Evolutionary conservation across 2,329 filamentous ascomycete genomes (phyloP).

Genomic region (Xenosphaeropsis pyriputrescens): DNA sequence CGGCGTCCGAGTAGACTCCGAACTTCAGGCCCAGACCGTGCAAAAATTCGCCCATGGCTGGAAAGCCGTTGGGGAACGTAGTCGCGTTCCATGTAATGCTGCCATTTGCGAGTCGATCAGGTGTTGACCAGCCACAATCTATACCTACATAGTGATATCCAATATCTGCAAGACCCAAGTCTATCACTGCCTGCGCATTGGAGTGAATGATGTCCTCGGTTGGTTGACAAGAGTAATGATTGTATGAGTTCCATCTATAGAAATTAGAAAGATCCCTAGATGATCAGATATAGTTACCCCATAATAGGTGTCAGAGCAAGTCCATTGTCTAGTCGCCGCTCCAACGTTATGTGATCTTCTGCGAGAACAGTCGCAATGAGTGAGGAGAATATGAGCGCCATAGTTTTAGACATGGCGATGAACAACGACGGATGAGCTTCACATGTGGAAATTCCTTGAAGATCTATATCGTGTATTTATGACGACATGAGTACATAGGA

Average conservation of each 20-base stretch:
- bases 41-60: slow-evolving; percentile 22
- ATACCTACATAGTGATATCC: slow-evolving; percentile 34
- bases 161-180: slow-evolving; percentile 24
- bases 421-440: no score
- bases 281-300: slow-evolving; percentile 6
- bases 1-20: slow-evolving; percentile 22
- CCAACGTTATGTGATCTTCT: not conserved
- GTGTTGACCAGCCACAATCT: slow-evolving; percentile 33
- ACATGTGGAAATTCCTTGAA: no score
- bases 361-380: no score
- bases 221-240: slow-evolving; percentile 29
- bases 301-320: slow-evolving; percentile 12
- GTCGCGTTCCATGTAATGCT: slow-evolving; percentile 25
- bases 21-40: slow-evolving; percentile 23
- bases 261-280: not conserved
- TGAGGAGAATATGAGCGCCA: no score
- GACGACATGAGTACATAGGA: no score
- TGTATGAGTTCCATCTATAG: slow-evolving; percentile 31
- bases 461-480: no score
- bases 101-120: slow-evolving; percentile 17
- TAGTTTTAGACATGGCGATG: no score
- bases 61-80: slow-evolving; percentile 25
- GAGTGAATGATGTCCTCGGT: slow-evolving; percentile 28
- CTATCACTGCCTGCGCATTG: slow-evolving; percentile 29
- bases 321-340: slow-evolving; percentile 9